Evolutionary conservation across 2,329 filamentous ascomycete genomes (phyloP), one percentile per base, ranked within the genome.

Genomic region (Stagonosporopsis tanaceti): DNA sequence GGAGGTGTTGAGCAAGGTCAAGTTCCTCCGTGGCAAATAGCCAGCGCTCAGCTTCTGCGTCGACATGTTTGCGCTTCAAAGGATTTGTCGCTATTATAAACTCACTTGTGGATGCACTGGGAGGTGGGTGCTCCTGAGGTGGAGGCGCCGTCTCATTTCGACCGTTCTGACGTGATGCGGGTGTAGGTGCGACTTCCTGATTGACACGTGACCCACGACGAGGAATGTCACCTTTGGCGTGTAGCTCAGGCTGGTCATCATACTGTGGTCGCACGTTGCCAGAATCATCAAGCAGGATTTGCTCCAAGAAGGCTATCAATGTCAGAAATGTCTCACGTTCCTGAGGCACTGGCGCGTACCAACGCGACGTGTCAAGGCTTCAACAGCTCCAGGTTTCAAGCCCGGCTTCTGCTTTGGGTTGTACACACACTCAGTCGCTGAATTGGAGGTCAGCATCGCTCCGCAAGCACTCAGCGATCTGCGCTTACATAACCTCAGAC

Each of bases 351-450:
- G 20, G 28, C 37, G 40, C 64, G 20, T 66, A 73, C 71, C 68
- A 8, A 74, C 70, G 52, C 72, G 72, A 44, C 71, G 67, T 27
- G 71, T 68, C 59, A 74, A 66, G 22, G 68, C 72, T 47, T 74
- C 72, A 20, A 74, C 63, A 11, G 72, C 72, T 11, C 72, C 72
- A 14, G 70, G 67, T 50, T 74, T 74, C 17, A 74, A 56, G 1
- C 72, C 72, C 6, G 72, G 72, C 54, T 73, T 74, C 34, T 73
- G 70, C 53, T 72, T 74, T 25, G 72, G 66, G 24, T 65, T 64
- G 40, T 74, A 74, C 5, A 68, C 58, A 44, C 71, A 74, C 22
- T 68, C 65, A 5, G 70, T 69, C 3, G 65, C 71, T 74, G 28
- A 17, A 25, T 28, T 9, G 8, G 35, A 42, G 20, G 55, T 68